Evolutionary conservation across 2,329 filamentous ascomycete species (phyloP), one percentile per base, ranked within the genome.

Genomic region (Aureobasidium sp.): DNA sequence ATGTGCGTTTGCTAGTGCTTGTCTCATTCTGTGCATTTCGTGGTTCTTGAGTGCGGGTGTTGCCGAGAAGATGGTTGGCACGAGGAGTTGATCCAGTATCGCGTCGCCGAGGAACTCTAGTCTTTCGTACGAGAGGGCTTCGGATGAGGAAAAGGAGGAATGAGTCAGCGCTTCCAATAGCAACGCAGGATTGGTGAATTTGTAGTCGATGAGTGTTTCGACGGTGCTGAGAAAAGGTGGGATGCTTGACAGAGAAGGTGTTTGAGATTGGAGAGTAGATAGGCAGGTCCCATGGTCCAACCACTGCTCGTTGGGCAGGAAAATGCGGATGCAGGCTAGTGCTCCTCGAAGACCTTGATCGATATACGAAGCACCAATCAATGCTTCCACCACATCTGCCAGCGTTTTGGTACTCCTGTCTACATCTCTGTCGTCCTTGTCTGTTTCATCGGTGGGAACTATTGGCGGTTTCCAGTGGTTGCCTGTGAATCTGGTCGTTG

Each of bases 51-150:
- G 73, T 2, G 79, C 70, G 2, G 73, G 71, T 0, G 84, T 70
- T 3, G 80, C 75, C 0, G 76, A 69, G 71, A 84, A 88, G 6
- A 93, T 75, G n/a, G 76, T 79, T 0, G 76, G 78, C 8, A 90
- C 85, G 53, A 97, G 78, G 61, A 96, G 78, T 67, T 86, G 82
- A 73, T 97, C 93, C 0, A 97, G 83, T 2, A 97, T 79, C 0
- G 91, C 84, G 68, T 97, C 93, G 0, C 93, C 93, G 0, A 97
- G 77, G 68, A 94, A 96, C 70, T 97, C 93, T 0, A 97, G 81
- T 0, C 91, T 84, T 67, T 97, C 89, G 68, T 86, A 86, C 0
- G 81, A 82, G 39, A 75, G 73, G 14, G 85, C 80, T n/a, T 51
- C 49, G 39, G 65, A 65, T 2, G 78, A 78, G 5, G 80, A 77